Evolutionary conservation across 1,284 basidiomycete genomes (phyloP), one percentile per base, ranked within the genome.

Genomic region (Tylopilus orsonianus): DNA sequence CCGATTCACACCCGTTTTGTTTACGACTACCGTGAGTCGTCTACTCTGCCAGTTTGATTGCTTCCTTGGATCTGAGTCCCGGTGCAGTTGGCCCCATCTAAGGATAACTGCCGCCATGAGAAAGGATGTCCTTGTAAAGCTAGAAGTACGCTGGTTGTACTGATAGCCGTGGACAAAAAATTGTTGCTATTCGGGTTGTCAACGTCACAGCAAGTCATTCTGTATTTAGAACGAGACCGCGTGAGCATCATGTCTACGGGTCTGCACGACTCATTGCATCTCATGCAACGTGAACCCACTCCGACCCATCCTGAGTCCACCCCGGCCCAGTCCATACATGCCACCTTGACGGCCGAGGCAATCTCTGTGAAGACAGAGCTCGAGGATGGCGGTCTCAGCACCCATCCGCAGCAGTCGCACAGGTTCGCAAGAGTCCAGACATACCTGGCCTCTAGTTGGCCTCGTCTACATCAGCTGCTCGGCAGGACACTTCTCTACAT

Each of bases 1-100:
- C 55, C 60, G 29, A 77, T 88, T 46, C 68, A 78, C 49, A 71
- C 71, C 20, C 77, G 74, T 43, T 59, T 90, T 40, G 74, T 86
- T 13, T 90, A 88, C 55, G 84, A 89, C 60, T 89, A 87, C 54
- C 37, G 79, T 79, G n/a, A 50, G 66, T 54, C 2, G 23, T 22
- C 33, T 7, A 16, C 9, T 10, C n/a, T 12, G n/a, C 18, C 41
- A 5, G 22, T 6, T 19, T 30, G 26, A 23, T 4, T 29, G 16
- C n/a, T 30, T 43, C n/a, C n/a, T n/a, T n/a, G n/a, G n/a, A n/a
- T 47, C 58, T 65, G 35, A 65, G 29, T 24, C 5, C 4, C 13
- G n/a, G 8, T 13, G 26, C 23, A 60, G 58, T 58, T 4, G 56
- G 49, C 12, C 8, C 40, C 24, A 8, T 41, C 24, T 61, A 37